These are phyloP conservation scores for Elaeagnus macrophylla DNA, from an alignment of 306 rosid genomes.

Conservation along the genomic window DNA sequence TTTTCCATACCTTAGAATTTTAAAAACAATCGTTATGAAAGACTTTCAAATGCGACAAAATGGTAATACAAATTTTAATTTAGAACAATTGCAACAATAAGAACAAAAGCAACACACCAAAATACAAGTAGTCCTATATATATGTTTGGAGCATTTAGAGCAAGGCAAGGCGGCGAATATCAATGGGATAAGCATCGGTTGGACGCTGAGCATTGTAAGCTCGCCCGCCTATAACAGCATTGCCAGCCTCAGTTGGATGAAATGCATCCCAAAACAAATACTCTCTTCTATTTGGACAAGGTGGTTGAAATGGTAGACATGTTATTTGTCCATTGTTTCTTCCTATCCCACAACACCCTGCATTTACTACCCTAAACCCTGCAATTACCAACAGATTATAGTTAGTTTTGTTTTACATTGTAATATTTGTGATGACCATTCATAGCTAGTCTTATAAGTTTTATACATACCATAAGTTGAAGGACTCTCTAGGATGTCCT, in stretches of 20 bases:
- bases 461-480: too few relatives aligned
- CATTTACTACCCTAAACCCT: slow-evolving; percentile 28
- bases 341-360: slow-evolving; percentile 26
- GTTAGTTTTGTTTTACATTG: too few relatives aligned
- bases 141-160: background rate
- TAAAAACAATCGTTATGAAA: too few relatives aligned
- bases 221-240: slow-evolving; percentile 13
- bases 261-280: slow-evolving; percentile 40
- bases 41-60: too few relatives aligned
- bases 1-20: too few relatives aligned
- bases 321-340: slow-evolving; percentile 11
- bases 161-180: slow-evolving; percentile 24
- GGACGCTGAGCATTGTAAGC: slow-evolving; percentile 11
- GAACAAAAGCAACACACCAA: too few relatives aligned
- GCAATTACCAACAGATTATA: background rate
- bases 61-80: too few relatives aligned
- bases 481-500: too few relatives aligned
- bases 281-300: slow-evolving; percentile 37
- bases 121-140: too few relatives aligned
- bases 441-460: too few relatives aligned
- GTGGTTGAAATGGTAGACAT: slow-evolving; percentile 20
- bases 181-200: slow-evolving; percentile 24
- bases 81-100: too few relatives aligned
- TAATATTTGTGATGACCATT: too few relatives aligned
- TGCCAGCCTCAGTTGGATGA: slow-evolving; percentile 34